Evolutionary conservation across 768 basidiomycete genomes (phyloP), one percentile per base, ranked within the genome.

Genomic region (Asterophora parasitica): DNA sequence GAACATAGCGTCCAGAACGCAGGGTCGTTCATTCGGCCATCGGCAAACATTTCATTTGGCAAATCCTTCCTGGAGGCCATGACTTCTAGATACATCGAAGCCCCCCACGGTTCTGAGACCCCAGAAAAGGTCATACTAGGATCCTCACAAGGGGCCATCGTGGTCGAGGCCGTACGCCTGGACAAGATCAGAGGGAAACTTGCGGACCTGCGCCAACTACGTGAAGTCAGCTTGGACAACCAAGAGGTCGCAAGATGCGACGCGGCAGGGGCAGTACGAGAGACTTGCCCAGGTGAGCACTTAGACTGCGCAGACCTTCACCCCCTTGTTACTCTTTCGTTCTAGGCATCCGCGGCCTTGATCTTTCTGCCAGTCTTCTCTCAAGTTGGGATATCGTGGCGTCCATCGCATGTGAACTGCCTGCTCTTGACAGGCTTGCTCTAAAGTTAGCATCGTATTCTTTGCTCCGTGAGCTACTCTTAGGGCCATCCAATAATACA

Each of bases 151-250:
- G 87, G 88, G 23, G 73, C 79, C 4, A 93, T 98, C 54, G 72
- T 85, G 54, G 89, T 98, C 10, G 88, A 94, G 64, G 92, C 89
- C 4, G 87, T 92, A 3, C 76, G 81, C 37, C 70, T 96, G 20
- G 84, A 89, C 59, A 89, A 84, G 61, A 80, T 96, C 48, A 76
- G 86, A 58, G 67, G 69, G 20, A 86, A 85, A 38, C 74, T 95
- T 20, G 70, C 84, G 4, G 69, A 79, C 44, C 65, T 97, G 15
- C 74, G 76, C 39, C 73, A 73, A 13, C 71, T 98, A 42, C 79
- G 81, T 44, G 86, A 92, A 61, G 79, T 87, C 44, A 92, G 93
- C 50, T 70, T 96, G 23, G 88, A 94, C 59, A 74, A 71, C 56
- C 78, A 83, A 52, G 62, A 69, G 46, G 81, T 95, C 10, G 75